Evolutionary conservation across 257 asterid genomes (phyloP).

Genomic region (Jacaranda copaia): DNA sequence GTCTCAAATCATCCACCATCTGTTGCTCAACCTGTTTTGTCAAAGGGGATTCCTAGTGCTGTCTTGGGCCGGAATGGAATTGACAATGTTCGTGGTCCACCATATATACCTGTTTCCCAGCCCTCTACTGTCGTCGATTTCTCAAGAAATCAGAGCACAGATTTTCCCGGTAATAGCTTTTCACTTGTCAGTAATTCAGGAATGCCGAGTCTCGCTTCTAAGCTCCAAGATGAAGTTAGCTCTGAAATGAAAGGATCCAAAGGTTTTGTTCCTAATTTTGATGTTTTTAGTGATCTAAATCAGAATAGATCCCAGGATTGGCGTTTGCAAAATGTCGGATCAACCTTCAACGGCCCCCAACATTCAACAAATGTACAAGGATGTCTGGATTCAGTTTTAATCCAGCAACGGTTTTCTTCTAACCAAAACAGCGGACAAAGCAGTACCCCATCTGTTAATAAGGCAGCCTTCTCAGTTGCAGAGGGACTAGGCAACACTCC

Average conservation of each 20-base stretch:
- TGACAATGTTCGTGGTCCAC: slow-evolving; percentile 44
- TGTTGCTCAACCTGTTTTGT: slow-evolving; percentile 47
- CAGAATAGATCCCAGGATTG: slow-evolving; percentile 59
- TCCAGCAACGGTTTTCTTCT: slow-evolving; percentile 55
- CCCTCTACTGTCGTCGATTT: slow-evolving; percentile 57
- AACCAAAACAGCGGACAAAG: slow-evolving; percentile 47
- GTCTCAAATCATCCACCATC: slow-evolving; percentile 46
- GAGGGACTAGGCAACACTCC: slow-evolving; percentile 41
- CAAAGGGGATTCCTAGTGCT: slow-evolving; percentile 45
- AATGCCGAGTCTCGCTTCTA: slow-evolving; percentile 41
- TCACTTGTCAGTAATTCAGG: slow-evolving; percentile 50
- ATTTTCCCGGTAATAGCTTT: slow-evolving; percentile 48
- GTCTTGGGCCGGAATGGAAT: slow-evolving; percentile 49
- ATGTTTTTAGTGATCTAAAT: slow-evolving; percentile 49
- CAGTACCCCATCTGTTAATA: slow-evolving; percentile 38
- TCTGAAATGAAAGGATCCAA: slow-evolving; percentile 50
- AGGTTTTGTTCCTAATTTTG: slow-evolving; percentile 55
- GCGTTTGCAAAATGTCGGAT: slow-evolving; percentile 57
- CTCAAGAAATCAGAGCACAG: slow-evolving; percentile 51
- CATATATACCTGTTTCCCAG: slow-evolving; percentile 49
- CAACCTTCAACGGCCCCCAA: slow-evolving; percentile 47
- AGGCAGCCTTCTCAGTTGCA: slow-evolving; percentile 35
- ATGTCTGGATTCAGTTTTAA: slow-evolving; percentile 39
- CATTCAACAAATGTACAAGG: slow-evolving; percentile 45
- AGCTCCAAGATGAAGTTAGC: slow-evolving; percentile 50